phyloP scores from a whole-genome alignment of 2,329 filamentous ascomycete species.

The Xylariales sp. region DNA sequence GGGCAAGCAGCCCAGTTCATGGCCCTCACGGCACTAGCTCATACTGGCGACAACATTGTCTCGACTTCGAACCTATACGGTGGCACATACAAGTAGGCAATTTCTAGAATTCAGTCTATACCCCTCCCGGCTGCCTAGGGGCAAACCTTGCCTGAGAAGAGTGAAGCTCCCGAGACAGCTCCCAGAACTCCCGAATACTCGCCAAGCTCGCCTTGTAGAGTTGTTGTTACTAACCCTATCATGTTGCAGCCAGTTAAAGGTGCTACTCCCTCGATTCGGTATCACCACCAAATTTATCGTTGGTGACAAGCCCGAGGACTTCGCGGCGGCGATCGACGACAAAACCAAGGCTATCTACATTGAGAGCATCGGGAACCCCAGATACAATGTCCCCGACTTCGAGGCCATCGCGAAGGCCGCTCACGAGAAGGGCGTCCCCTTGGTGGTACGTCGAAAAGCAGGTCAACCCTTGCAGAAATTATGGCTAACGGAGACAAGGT shows the following conservation, averaged over 20 bases:
- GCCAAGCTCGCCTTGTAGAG: no score
- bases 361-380: slow-evolving; percentile 90
- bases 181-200: no score
- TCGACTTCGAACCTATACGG: slow-evolving; percentile 89
- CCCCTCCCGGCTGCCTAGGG: no score
- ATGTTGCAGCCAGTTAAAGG: slow-evolving; percentile 94
- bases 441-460: slow-evolving; percentile 46
- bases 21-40: slow-evolving; percentile 76
- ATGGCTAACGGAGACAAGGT: slow-evolving; percentile 43
- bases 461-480: no score
- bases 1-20: slow-evolving; percentile 93
- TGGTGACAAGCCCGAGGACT: slow-evolving; percentile 73
- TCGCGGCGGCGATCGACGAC: slow-evolving; percentile 80
- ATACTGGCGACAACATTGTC: slow-evolving; percentile 88
- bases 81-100: slow-evolving; percentile 97
- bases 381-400: slow-evolving; percentile 89
- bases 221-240: no score
- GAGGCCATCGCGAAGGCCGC: slow-evolving; percentile 80
- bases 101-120: no score
- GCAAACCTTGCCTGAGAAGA: no score
- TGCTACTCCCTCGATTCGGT: slow-evolving; percentile 79
- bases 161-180: no score
- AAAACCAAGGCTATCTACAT: slow-evolving; percentile 90
- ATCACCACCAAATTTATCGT: slow-evolving; percentile 84
- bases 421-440: slow-evolving; percentile 61